phyloP scores from a whole-genome alignment of 1,139 yeast species.

The Yamadazyma songkhlaensis region DNA sequence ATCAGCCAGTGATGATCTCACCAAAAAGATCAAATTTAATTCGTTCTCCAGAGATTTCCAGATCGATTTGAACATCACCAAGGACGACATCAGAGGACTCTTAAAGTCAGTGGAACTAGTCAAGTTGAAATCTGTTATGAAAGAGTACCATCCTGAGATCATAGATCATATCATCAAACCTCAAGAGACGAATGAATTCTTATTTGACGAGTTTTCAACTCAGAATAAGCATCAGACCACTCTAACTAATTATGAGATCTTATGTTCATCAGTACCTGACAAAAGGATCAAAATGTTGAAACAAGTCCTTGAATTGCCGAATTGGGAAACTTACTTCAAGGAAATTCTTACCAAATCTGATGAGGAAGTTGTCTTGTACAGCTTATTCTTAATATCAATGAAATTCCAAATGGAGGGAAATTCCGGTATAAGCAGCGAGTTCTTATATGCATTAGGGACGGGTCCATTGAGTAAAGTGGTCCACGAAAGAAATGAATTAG shows the following conservation, averaged over 20 bases:
- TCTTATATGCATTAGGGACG: constrained; percentile 4
- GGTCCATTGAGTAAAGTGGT: constrained; percentile 9
- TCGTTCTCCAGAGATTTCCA: background rate
- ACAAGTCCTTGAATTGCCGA: background rate
- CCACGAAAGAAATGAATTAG: constrained; percentile 34
- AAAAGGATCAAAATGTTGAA: too few relatives aligned
- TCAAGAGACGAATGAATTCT: background rate
- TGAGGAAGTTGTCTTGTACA: constrained; percentile 2
- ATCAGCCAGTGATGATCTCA: background rate
- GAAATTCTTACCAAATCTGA: background rate
- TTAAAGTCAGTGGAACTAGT: too few relatives aligned
- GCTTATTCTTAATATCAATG: background rate
- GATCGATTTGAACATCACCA: too few relatives aligned
- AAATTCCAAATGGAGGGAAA: background rate
- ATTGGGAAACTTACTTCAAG: background rate
- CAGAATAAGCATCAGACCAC: background rate
- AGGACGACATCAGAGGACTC: too few relatives aligned
- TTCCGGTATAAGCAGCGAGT: constrained; percentile 1
- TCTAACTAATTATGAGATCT: background rate
- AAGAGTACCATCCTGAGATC: too few relatives aligned
- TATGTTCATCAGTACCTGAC: background rate
- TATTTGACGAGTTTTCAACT: background rate
- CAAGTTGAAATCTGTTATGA: too few relatives aligned
- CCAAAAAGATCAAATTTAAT: background rate
- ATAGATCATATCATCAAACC: too few relatives aligned